These are phyloP conservation scores for Aureobasidium zeae DNA, from an alignment of 2,329 filamentous ascomycete species.

Conservation along the genomic window DNA sequence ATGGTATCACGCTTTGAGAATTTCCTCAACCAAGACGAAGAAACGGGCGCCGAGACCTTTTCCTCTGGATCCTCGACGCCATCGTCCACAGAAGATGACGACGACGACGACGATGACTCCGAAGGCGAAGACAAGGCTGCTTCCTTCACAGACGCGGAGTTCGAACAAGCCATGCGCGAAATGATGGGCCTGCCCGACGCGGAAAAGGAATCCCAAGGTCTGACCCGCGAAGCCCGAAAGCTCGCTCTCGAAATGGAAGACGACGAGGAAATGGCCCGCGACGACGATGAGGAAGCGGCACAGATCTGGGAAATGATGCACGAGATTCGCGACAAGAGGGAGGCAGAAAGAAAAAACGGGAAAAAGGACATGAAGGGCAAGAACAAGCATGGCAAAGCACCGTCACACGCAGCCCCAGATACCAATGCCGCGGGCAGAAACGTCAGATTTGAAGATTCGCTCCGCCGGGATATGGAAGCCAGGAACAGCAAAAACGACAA, in stretches of 20 bases:
- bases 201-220: slow-evolving; percentile 26
- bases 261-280: slow-evolving; percentile 32
- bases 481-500: no score
- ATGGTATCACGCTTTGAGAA: slow-evolving; percentile 91
- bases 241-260: slow-evolving; percentile 34
- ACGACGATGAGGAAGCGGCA: slow-evolving; percentile 53
- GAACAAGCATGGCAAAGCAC: slow-evolving; percentile 24
- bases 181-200: slow-evolving; percentile 65
- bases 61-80: slow-evolving; percentile 32
- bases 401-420: slow-evolving; percentile 1
- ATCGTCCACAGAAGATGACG: slow-evolving; percentile 24
- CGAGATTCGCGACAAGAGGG: slow-evolving; percentile 60
- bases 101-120: slow-evolving; percentile 22
- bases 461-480: background rate
- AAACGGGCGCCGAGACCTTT: slow-evolving; percentile 61
- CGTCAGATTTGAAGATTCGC: slow-evolving; percentile 6
- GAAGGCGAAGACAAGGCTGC: slow-evolving; percentile 62
- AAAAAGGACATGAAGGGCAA: slow-evolving; percentile 20
- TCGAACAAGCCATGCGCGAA: slow-evolving; percentile 78
- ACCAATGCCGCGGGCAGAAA: slow-evolving; percentile 12
- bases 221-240: slow-evolving; percentile 28
- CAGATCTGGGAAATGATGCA: slow-evolving; percentile 62
- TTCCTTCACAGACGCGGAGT: slow-evolving; percentile 76
- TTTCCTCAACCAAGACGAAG: slow-evolving; percentile 69
- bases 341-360: slow-evolving; percentile 28